Base-by-base conservation (phyloP, 192 early-diverging fungal genomes). In the Pilobolus umbonatus region DNA sequence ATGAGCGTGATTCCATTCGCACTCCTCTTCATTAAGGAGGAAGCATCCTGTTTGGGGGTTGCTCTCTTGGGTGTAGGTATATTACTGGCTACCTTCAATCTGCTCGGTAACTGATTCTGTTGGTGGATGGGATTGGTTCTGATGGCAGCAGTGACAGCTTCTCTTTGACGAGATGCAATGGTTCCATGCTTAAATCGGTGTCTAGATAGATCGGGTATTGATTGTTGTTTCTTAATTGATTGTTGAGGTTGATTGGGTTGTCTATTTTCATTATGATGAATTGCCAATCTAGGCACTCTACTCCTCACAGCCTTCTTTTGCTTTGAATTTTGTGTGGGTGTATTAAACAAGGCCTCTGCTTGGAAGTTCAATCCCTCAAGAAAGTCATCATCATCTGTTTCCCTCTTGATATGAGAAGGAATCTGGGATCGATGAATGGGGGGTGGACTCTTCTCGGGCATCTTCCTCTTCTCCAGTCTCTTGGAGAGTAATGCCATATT, bases 331-430 rank as follows among this genome's bases (percentile, higher is more conserved):
- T 17, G 12, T 31, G n/a, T 29, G 2, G 32, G 11, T 2, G 52
- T n/a, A 12, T 29, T 31, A 8, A 8, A 8, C 11, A 35, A 17
- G 0, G 32, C 31, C 0, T 31, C 26, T 39, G 35, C 45, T n/a
- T 36, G 22, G 26, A 59, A 19, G 9, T 38, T 31, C 25, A 59
- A 15, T 35, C 45, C 57, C 5, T 35, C 32, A 48, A 28, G 48
- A 26, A 59, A 59, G 26, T 59, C 57, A 24, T 48, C 45, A 15
- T 59, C 57, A 15, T 59, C 44, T 7, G 22, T 25, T 32, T 47
- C 44, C 3, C 24, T 44, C 21, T 34, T 30, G 34, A 52, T 52
- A 11, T 9, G 19, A 42, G 39, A 42, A 17, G 19, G 19, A 15
- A 15, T 17, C 5, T 3, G 14, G 1, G 39, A 42, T 42, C 19